Evolutionary conservation across 176 grass and related monocot genomes (phyloP), one percentile per base, ranked within the genome.

Genomic region (Cenchrus fungigraminus): DNA sequence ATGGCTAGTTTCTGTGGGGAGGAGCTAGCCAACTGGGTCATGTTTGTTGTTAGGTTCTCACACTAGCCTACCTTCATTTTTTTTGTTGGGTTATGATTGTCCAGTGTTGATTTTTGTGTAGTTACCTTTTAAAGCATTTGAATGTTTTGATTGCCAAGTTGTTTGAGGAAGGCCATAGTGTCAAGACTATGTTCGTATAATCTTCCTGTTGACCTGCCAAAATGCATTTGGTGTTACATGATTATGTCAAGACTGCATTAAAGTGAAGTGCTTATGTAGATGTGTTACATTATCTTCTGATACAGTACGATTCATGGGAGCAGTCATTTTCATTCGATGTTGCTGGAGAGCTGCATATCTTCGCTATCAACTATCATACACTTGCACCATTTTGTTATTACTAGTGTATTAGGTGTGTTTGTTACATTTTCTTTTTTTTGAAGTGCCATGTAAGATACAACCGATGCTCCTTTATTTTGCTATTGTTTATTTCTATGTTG

Each of bases 401-500:
- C 17, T 42, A n/a, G 29, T 62, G 28, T 65, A 50, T 69, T 68
- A 19, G 7, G 16, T 79, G 7, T 52, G 0, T 52, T 72, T 54
- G 50, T 37, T 71, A 13, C 51, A 78, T 59, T 37, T 22, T 56
- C 8, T 46, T 32, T 28, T 25, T 28, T 65, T 53, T 57, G 10
- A 79, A 44, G 13, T 73, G 1, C 8, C 20, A 73, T 45, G 6
- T 55, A 64, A 79, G 19, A 20, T 64, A 28, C 7, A 31, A 77
- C 43, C 19, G 12, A 61, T 70, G 12, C 65, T 70, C 10, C n/a
- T 31, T 20, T 62, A 17, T 62, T 78, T 78, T 22, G 25, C 5
- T 42, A 40, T 63, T 52, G 20, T 45, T 68, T 83, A 42, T 91
- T 67, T 65, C 28, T 83, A 45, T 28, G 62, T 67, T 93, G 53